These are phyloP conservation scores for Saccharum officinarum DNA, from an alignment of 176 grass and related monocot species.

Conservation along the genomic window DNA sequence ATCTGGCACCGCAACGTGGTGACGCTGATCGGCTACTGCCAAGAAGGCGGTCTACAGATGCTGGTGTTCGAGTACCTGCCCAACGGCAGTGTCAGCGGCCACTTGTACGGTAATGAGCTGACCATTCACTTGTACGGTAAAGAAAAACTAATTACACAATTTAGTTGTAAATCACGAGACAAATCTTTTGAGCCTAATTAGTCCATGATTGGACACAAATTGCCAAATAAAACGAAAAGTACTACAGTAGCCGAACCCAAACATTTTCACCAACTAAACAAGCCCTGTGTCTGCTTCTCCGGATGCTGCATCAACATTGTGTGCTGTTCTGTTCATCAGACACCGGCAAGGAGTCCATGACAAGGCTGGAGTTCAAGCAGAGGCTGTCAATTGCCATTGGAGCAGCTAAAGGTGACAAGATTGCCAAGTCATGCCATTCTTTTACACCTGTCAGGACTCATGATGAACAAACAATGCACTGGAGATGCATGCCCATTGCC, in stretches of 20 bases:
- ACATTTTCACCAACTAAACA: no score
- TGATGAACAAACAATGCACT: not conserved
- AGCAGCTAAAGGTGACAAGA: constrained; percentile 72
- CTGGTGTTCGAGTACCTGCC: constrained; percentile 87
- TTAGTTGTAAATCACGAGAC: no score
- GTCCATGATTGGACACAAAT: no score
- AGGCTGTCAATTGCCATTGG: constrained; percentile 90
- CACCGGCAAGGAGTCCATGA: constrained; percentile 52
- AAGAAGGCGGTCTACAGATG: constrained; percentile 82
- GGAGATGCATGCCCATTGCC: not conserved
- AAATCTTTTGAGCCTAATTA: no score
- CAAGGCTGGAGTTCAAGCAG: constrained; percentile 91
- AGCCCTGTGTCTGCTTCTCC: no score
- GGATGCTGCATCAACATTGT: not conserved
- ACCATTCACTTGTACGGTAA: no score
- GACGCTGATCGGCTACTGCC: constrained; percentile 82
- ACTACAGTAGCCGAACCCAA: no score
- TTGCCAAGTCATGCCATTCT: not conserved
- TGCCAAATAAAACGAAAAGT: no score
- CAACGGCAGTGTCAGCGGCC: constrained; percentile 78
- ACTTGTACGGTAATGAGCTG: constrained; percentile 72
- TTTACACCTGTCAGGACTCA: not conserved
- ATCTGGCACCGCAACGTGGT: constrained; percentile 87
- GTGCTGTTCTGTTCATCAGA: constrained; percentile 33
- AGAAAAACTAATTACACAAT: no score